Percentiles rank a stretch among this genome's conserved stretches.
Conservation (phyloP, 352 stramenopile species). For the Phytopythium chamaehyphon region DNA sequence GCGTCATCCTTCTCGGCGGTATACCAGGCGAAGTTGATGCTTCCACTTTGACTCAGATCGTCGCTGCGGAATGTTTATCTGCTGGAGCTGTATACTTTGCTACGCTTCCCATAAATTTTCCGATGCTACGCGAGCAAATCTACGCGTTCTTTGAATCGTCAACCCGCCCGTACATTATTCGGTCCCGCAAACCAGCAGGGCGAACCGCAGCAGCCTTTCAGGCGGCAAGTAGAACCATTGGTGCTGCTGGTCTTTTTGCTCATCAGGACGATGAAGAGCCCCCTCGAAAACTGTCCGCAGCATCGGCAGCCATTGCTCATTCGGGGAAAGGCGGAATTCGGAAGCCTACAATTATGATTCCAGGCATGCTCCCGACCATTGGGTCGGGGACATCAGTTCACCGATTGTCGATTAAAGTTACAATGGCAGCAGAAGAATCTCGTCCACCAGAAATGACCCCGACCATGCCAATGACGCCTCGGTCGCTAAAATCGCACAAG, state of each 20-base stretch:
- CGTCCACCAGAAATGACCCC: slow-evolving; percentile 24
- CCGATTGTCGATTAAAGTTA: slow-evolving; percentile 5
- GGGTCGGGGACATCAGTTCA: background rate
- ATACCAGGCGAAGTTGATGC: slow-evolving; percentile 8
- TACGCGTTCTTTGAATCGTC: slow-evolving; percentile 52
- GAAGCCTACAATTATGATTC: slow-evolving; percentile 22
- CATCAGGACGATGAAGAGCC: slow-evolving; percentile 22
- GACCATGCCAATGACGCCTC: slow-evolving; percentile 25
- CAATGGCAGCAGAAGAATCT: slow-evolving; percentile 17
- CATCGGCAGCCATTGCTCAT: slow-evolving; percentile 14
- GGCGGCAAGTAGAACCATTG: slow-evolving; percentile 29
- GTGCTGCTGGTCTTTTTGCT: slow-evolving; percentile 32
- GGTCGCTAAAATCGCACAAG: slow-evolving; percentile 43
- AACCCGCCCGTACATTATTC: slow-evolving; percentile 48
- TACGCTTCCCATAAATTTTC: slow-evolving; percentile 53
- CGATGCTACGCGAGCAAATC: slow-evolving; percentile 46
- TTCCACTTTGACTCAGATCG: slow-evolving; percentile 23
- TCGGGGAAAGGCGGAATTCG: slow-evolving; percentile 31
- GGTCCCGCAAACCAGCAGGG: slow-evolving; percentile 29
- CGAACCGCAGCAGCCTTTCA: slow-evolving; percentile 16
- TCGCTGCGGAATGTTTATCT: slow-evolving; percentile 38
- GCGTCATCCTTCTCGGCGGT: slow-evolving; percentile 59
- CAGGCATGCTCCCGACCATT: slow-evolving; percentile 10
- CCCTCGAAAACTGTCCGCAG: slow-evolving; percentile 28
- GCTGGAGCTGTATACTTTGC: slow-evolving; percentile 61